A percentile compares a stretch with the other conserved stretches of the same genome.
Conservation (phyloP, 495 filamentous ascomycete species). For the Hypoxylon fragiforme region DNA sequence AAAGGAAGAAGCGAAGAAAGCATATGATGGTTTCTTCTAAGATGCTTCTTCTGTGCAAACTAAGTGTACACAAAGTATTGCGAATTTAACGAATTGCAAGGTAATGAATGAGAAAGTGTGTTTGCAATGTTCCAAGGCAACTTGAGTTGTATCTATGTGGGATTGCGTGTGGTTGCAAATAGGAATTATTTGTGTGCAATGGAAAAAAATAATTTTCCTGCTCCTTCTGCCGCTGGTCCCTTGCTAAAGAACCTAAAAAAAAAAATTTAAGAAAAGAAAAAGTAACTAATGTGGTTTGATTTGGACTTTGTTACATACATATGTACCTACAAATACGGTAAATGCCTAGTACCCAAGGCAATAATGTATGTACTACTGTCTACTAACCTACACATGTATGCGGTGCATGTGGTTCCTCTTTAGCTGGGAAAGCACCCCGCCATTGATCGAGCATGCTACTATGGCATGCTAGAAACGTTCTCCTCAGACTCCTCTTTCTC, state of each 20-base stretch:
- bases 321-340: not conserved
- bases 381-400: no score
- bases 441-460: not conserved
- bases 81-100: constrained; percentile 24
- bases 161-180: constrained; percentile 17
- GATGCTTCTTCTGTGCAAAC: constrained; percentile 9
- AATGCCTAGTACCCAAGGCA: no score
- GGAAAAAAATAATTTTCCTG: constrained; percentile 18
- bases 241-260: constrained; percentile 25
- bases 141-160: not conserved
- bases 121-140: constrained; percentile 19
- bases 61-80: constrained; percentile 16
- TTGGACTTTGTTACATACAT: constrained; percentile 4
- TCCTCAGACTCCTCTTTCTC: not conserved
- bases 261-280: constrained; percentile 10
- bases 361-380: no score
- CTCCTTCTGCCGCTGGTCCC: constrained; percentile 9
- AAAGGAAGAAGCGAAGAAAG: not conserved
- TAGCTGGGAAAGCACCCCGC: not conserved
- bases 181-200: constrained; percentile 31
- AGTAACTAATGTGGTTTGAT: constrained; percentile 23
- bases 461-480: not conserved
- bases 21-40: constrained; percentile 11
- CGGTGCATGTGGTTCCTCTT: not conserved
- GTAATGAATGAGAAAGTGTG: constrained; percentile 23